Base-by-base conservation (phyloP, 768 basidiomycete species). In the Fomitopsis serialis region DNA sequence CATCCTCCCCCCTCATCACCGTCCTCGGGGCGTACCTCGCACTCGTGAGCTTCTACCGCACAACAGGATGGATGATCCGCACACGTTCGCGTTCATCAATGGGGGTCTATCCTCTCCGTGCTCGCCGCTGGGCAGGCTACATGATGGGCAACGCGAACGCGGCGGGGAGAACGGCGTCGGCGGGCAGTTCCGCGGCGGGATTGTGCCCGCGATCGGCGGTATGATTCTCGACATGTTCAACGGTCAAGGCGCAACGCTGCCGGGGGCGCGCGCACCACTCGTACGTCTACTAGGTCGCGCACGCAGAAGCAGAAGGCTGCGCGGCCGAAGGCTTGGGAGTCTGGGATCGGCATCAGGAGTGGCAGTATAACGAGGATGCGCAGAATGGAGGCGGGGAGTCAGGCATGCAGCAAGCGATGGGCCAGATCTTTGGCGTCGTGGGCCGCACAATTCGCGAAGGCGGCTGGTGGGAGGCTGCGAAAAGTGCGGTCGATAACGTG, bases 41-140 rank as follows among this genome's bases (percentile, higher is more conserved):
- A 3, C 73, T 92, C n/a, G 56, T 84, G 40, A 88, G 82, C 64
- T 68, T 90, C 49, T 90, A 90, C 70, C 85, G 87, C 55, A 91
- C 90, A 4, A 84, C 89, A 12, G 77, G 76, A 22, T 91, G 86
- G 84, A 74, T 87, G 61, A 69, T 91, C 57, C 78, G 86, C 55
- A 80, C 32, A 72, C 70, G 24, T 66, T 89, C 58, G 89, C 79
- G 75, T 77, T 89, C 61, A 65, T 87, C 61, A 92, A 92, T 69
- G 89, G 89, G 85, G 84, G 22, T 69, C 74, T 11, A 69, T 92
- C 45, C 55, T 89, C 9, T 78, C 74, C 12, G 67, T 74, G 2
- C 60, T 85, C 8, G 74, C 78, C n/a, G 83, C 77, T 6, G 75
- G 73, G 64, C 70, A 15, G 82, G 81, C 10, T 89, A 80, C 78